phyloP scores from a whole-genome alignment of 2,329 filamentous ascomycete species.

The Cryoendolithus antarcticus region DNA sequence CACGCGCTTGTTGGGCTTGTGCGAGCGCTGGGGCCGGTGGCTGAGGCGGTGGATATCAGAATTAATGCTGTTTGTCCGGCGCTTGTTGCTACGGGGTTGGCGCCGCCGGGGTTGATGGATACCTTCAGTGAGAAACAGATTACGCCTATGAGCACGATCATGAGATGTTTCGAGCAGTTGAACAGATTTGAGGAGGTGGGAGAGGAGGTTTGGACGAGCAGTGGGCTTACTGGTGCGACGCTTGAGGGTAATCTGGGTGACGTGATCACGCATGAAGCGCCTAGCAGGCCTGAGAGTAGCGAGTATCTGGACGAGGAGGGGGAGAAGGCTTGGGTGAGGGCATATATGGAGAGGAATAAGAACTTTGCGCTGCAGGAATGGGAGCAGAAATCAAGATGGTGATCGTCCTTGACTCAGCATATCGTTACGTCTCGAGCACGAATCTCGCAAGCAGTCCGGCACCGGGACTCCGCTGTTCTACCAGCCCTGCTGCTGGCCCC shows the following conservation, averaged over 20 bases:
- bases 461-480: too few relatives aligned
- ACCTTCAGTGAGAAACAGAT: conserved; percentile 27
- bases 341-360: conserved; percentile 8
- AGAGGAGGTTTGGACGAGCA: conserved; percentile 13
- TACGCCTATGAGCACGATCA: conserved; percentile 28
- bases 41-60: conserved; percentile 24
- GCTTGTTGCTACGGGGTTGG: conserved; percentile 27
- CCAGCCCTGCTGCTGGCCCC: too few relatives aligned
- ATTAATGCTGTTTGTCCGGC: conserved; percentile 30
- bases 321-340: conserved; percentile 15
- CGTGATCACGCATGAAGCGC: conserved; percentile 14
- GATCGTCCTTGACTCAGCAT: too few relatives aligned
- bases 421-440: too few relatives aligned
- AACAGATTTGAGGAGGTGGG: conserved; percentile 15
- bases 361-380: too few relatives aligned
- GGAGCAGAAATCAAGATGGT: too few relatives aligned
- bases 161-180: conserved; percentile 28
- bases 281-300: conserved; percentile 8
- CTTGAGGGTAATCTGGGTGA: conserved; percentile 18
- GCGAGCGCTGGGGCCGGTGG: conserved; percentile 22
- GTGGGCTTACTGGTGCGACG: conserved; percentile 14
- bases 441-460: too few relatives aligned
- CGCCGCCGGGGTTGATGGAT: conserved; percentile 26
- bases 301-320: conserved; percentile 12
- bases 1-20: conserved; percentile 30